Evolutionary conservation across 805 yeast species (phyloP).

Genomic region (Kazachstania bromeliacearum): DNA sequence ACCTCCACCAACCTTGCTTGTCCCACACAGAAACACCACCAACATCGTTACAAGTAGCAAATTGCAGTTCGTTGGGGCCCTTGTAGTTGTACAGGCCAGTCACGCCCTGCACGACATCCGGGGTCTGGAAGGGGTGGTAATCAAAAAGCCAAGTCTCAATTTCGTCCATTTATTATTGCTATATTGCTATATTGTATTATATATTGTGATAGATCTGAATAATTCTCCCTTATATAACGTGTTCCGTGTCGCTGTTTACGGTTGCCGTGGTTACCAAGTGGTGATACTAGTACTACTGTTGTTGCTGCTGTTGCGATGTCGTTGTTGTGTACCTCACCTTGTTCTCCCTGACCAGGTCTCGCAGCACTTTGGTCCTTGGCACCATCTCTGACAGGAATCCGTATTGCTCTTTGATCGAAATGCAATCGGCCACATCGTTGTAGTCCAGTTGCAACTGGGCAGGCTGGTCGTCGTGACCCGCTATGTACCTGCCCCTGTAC

Average conservation of each 20-base stretch:
- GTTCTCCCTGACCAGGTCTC: constrained; percentile 19
- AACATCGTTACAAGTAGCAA: constrained; percentile 50
- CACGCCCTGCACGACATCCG: constrained; percentile 11
- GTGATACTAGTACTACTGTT: background rate
- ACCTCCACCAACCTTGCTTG: constrained; percentile 77
- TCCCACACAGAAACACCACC: constrained; percentile 81
- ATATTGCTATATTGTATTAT: no score
- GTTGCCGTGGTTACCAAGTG: no score
- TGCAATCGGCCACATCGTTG: constrained; percentile 17
- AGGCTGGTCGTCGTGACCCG: background rate
- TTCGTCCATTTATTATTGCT: no score
- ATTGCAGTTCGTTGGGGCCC: constrained; percentile 47
- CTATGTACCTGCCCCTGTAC: background rate
- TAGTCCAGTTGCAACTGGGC: constrained; percentile 11
- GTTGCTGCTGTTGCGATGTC: constrained; percentile 2
- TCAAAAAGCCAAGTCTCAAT: constrained; percentile 3
- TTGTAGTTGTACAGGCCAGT: constrained; percentile 45
- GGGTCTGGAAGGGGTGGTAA: background rate
- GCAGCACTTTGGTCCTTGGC: constrained; percentile 19
- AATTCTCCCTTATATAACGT: no score
- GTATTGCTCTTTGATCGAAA: constrained; percentile 14
- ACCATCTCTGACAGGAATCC: constrained; percentile 20
- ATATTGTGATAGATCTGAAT: no score
- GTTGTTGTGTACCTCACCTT: constrained; percentile 20
- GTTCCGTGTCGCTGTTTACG: no score